Conservation (phyloP, 148 eudicot genomes). For the Dysphania ambrosioides region DNA sequence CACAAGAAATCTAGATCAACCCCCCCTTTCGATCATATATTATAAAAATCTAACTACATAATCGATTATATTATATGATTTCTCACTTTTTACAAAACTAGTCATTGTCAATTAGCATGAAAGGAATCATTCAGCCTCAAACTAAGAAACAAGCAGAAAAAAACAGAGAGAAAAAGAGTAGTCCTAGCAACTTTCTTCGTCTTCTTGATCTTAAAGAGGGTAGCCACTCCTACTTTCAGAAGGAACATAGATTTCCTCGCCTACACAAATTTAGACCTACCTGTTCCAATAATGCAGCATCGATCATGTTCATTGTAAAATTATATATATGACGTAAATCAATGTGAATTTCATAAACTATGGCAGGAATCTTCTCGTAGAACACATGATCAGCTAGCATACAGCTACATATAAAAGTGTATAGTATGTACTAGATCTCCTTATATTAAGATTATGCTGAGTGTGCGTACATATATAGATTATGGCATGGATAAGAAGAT, state of each 20-base stretch:
- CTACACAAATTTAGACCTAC: conserved; percentile 15
- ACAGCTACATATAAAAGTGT: not conserved
- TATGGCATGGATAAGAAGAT: not conserved
- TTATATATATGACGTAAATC: not conserved
- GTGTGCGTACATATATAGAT: not conserved
- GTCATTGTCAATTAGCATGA: conserved; percentile 19
- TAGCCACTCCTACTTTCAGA: conserved; percentile 18
- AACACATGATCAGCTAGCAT: not conserved
- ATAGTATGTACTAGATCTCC: not conserved
- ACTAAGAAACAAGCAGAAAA: conserved; percentile 25
- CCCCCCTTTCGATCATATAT: not conserved
- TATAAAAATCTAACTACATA: too few species aligned
- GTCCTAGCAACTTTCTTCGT: conserved; percentile 5
- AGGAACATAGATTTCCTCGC: conserved; percentile 16
- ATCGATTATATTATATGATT: not conserved
- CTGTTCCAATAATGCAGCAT: conserved; percentile 23
- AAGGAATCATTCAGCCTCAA: conserved; percentile 28
- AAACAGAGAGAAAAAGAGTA: conserved; percentile 6
- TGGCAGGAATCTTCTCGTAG: conserved; percentile 11
- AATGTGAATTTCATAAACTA: conserved; percentile 6
- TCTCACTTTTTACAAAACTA: not conserved
- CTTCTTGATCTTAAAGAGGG: conserved; percentile 11
- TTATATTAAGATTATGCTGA: not conserved
- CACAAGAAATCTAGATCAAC: conserved; percentile 14
- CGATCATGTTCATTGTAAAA: not conserved